phyloP scores from a whole-genome alignment of 768 basidiomycete genomes.

The Brasilioporus rufonigricans region DNA sequence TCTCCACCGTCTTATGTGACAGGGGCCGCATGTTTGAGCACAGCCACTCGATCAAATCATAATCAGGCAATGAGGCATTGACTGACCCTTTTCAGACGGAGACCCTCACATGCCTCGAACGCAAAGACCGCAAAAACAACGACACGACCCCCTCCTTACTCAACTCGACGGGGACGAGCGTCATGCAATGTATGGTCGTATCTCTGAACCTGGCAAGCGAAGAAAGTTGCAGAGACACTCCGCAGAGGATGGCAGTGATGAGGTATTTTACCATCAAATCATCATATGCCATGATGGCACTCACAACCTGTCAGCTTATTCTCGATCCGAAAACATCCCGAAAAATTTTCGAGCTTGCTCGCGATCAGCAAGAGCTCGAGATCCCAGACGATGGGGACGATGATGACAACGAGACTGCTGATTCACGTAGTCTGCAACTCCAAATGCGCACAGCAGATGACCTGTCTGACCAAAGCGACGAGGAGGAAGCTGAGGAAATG shows the following conservation, averaged over 20 bases:
- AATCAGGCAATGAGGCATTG: no score
- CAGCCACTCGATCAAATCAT: slow-evolving; percentile 8
- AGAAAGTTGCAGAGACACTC: slow-evolving; percentile 52
- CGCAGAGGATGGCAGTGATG: slow-evolving; percentile 54
- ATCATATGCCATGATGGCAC: neutral
- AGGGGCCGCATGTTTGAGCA: slow-evolving; percentile 1
- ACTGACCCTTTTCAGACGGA: neutral
- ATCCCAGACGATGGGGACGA: slow-evolving; percentile 57
- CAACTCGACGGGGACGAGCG: slow-evolving; percentile 81
- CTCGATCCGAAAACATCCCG: slow-evolving; percentile 80
- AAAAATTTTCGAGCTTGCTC: slow-evolving; percentile 89
- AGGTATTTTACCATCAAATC: slow-evolving; percentile 39
- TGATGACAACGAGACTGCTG: slow-evolving; percentile 29
- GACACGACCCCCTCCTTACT: slow-evolving; percentile 86
- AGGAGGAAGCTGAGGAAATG: slow-evolving; percentile 26
- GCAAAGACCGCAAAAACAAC: slow-evolving; percentile 51
- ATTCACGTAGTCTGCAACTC: slow-evolving; percentile 27
- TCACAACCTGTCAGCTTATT: slow-evolving; percentile 45
- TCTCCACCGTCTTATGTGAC: neutral
- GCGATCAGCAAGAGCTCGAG: slow-evolving; percentile 87
- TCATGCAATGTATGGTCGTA: slow-evolving; percentile 72
- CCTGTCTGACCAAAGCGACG: slow-evolving; percentile 58
- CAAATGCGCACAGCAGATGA: slow-evolving; percentile 38
- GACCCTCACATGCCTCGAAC: slow-evolving; percentile 60
- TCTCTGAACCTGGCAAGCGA: slow-evolving; percentile 74